phyloP scores from a whole-genome alignment of 1,284 basidiomycete genomes.

The Ustilago trichophora region DNA sequence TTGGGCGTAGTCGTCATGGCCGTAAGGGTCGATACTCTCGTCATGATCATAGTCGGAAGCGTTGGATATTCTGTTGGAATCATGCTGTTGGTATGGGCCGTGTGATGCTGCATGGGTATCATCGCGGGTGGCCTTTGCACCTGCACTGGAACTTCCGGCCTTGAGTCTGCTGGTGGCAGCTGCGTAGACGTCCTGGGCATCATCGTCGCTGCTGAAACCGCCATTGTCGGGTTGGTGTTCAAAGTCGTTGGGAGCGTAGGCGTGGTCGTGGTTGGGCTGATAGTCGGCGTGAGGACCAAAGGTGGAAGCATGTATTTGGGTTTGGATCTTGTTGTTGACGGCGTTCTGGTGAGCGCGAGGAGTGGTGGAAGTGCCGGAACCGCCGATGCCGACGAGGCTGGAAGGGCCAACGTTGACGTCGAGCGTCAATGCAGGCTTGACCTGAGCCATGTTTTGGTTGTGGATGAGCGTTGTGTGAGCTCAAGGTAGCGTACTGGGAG shows the following conservation, averaged over 20 bases:
- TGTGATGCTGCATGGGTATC: constrained; percentile 16
- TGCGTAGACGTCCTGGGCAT: constrained; percentile 47
- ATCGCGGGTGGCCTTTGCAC: constrained; percentile 44
- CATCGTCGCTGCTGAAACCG: constrained; percentile 58
- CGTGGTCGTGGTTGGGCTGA: constrained; percentile 5
- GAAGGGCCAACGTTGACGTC: constrained; percentile 51
- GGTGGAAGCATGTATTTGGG: constrained; percentile 45
- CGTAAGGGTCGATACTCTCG: constrained; percentile 19
- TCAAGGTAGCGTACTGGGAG: too few species aligned
- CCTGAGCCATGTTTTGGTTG: constrained; percentile 45
- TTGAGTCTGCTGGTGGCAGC: constrained; percentile 40
- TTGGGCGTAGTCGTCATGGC: constrained; percentile 29
- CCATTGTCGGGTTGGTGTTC: constrained; percentile 40
- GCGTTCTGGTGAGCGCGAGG: constrained; percentile 39
- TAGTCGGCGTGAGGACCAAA: constrained; percentile 30
- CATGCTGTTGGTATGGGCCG: constrained; percentile 17
- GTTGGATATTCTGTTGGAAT: constrained; percentile 16
- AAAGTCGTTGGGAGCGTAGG: constrained; percentile 34
- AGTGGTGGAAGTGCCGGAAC: constrained; percentile 44
- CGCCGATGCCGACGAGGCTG: constrained; percentile 30
- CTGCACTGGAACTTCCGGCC: constrained; percentile 42
- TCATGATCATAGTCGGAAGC: constrained; percentile 17
- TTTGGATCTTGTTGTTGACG: constrained; percentile 37
- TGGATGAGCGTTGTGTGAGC: too few species aligned
- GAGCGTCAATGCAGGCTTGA: constrained; percentile 54